Conservation (phyloP, 1,284 basidiomycete species). For the Trichosporon inkin region DNA sequence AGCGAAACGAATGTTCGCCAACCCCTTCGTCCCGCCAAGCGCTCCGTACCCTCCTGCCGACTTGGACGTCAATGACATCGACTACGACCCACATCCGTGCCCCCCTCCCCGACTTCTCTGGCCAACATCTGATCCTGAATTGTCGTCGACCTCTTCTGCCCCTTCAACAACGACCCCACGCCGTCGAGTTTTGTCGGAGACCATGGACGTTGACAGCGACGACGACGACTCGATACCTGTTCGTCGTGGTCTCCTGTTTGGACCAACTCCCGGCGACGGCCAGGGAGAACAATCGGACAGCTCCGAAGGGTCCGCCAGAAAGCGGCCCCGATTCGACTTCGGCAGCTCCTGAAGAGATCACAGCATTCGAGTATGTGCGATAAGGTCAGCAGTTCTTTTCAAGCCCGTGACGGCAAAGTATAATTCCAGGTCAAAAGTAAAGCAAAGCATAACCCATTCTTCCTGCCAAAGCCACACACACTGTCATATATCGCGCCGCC, state of each 20-base stretch:
- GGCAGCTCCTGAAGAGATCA: background rate
- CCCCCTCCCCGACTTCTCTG: conserved; percentile 42
- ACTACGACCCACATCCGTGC: conserved; percentile 42
- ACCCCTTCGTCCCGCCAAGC: conserved; percentile 35
- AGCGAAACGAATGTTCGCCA: conserved; percentile 44
- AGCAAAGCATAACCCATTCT: too few relatives aligned
- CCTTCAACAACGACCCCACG: conserved; percentile 11
- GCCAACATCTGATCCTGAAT: conserved; percentile 21
- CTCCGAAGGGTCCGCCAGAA: background rate
- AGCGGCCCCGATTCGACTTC: conserved; percentile 9
- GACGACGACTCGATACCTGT: conserved; percentile 4
- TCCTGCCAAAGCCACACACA: too few relatives aligned
- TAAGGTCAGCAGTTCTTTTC: conserved; percentile 4
- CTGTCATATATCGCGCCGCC: too few relatives aligned
- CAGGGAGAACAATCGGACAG: background rate
- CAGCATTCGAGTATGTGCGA: background rate
- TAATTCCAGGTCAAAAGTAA: too few relatives aligned
- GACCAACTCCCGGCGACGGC: background rate
- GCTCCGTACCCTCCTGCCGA: conserved; percentile 29
- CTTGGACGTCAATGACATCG: conserved; percentile 33
- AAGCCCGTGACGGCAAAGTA: too few relatives aligned
- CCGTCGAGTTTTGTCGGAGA: background rate
- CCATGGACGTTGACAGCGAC: conserved; percentile 12
- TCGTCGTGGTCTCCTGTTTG: conserved; percentile 20
- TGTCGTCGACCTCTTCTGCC: background rate